Base-by-base conservation (phyloP, 2,329 filamentous ascomycete species). In the Trichoderma endophyticum region DNA sequence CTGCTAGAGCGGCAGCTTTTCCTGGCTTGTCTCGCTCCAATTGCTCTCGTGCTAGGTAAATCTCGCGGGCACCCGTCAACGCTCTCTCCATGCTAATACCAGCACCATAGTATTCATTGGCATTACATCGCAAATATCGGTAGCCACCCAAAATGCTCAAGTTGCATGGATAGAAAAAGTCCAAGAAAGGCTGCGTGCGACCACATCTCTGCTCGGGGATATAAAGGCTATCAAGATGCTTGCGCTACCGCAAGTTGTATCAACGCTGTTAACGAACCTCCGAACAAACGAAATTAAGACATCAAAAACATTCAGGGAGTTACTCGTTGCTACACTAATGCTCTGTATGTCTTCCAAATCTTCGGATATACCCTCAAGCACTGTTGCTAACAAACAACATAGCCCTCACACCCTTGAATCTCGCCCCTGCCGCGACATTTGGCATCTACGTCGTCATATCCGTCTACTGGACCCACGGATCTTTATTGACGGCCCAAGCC, bases 201-300 rank as follows among this genome's bases (percentile, higher is more conserved):
- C 84, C 0, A 77, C 80, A 1, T 77, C 77, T 4, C 80, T 84
- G 77, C 79, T 86, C 0, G 78, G 78, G n/a, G 80, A 83, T 3
- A 84, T 86, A 78, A 84, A 84, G 73, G 80, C 82, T 30, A 79
- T 86, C 26, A 86, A 85, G 75, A 85, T 85, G 79, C 79, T 82
- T 14, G 83, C 82, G 0, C 74, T 82, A 0, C 65, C 76, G 0
- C 63, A 71, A 1, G 71, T 77, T 1, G 75, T 81, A 34, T 74
- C 74, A 1, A 73, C 70, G 1, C 76, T 76, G 0, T 75, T 82
- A 6, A 74, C 77, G 24, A 72, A 73, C 3, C 69, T 80, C 59
- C 74, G 81, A 6, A 34, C 65, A 11, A 75, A 76, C 12, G 80
- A 82, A 71, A 76, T 82, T 24, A 60, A 75, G 2, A 76, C 77